Percentiles rank a stretch among this genome's conserved stretches.
Conservation (phyloP, 495 filamentous ascomycete genomes). For the Haplographium delicatum region DNA sequence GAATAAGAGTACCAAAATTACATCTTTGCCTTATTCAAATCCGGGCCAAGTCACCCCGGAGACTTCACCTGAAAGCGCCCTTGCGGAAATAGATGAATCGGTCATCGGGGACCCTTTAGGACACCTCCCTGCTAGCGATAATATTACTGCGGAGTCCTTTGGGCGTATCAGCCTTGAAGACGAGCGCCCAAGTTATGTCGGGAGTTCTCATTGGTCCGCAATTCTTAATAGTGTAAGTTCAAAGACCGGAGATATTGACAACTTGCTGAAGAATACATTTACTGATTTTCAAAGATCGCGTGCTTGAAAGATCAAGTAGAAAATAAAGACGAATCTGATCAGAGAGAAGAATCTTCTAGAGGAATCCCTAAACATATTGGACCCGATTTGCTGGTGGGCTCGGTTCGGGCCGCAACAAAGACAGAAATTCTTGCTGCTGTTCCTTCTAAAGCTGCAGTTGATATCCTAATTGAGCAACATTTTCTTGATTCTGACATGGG, state of each 20-base stretch:
- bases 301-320: constrained; percentile 27
- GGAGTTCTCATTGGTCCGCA: constrained; percentile 47
- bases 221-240: constrained; percentile 42
- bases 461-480: constrained; percentile 17
- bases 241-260: neutral
- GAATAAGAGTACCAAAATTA: constrained; percentile 16
- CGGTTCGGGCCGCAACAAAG: constrained; percentile 19
- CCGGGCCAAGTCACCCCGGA: constrained; percentile 6
- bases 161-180: constrained; percentile 34
- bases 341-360: constrained; percentile 20
- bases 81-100: neutral
- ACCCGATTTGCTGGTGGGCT: constrained; percentile 20
- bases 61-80: constrained; percentile 14
- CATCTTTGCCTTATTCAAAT: neutral
- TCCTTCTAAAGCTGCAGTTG: constrained; percentile 32
- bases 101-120: neutral
- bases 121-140: too few species aligned
- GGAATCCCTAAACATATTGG: neutral
- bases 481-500: constrained; percentile 7
- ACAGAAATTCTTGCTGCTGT: constrained; percentile 36
- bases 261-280: neutral
- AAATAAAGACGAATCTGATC: constrained; percentile 23
- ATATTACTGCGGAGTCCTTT: constrained; percentile 13
- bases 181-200: constrained; percentile 38
- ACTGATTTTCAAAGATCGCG: constrained; percentile 23